Percentiles rank a stretch among this genome's conserved stretches.
These are phyloP conservation scores for Straminergon stramineum DNA, from an alignment of 225 moss, liverwort and hornwort species.

Conservation along the genomic window DNA sequence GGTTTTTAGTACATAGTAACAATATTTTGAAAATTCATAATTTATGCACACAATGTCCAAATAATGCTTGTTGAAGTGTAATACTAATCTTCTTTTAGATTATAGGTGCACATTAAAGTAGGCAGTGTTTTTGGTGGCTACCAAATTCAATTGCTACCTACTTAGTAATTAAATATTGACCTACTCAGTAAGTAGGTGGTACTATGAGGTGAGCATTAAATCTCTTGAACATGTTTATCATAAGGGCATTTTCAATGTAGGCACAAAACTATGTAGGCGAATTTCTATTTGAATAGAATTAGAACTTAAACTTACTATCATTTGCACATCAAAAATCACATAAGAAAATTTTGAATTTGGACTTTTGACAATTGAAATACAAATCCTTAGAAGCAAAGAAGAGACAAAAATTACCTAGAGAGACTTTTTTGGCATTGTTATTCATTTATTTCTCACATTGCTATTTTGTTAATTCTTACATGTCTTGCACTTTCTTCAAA, in stretches of 20 bases:
- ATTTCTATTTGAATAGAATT: too few species aligned
- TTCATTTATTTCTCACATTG: not conserved
- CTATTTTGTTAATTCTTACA: not conserved
- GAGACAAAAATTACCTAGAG: too few species aligned
- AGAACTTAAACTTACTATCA: not conserved
- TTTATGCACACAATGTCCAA: not conserved
- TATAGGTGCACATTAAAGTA: not conserved
- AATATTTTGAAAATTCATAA: not conserved
- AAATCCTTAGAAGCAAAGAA: not conserved
- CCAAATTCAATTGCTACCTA: not conserved
- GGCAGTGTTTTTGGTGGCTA: fast-evolving
- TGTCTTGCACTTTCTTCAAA: not conserved
- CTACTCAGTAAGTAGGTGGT: fast-evolving
- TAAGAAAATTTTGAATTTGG: not conserved
- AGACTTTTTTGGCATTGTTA: not conserved
- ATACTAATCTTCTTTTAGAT: fast-evolving
- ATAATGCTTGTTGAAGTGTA: not conserved
- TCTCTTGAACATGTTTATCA: not conserved
- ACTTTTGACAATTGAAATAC: not conserved
- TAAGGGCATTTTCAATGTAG: not conserved
- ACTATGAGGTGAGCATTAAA: not conserved
- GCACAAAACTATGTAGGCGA: too few species aligned
- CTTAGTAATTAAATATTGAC: not conserved
- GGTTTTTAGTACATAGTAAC: not conserved
- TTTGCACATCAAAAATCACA: not conserved